These are phyloP conservation scores for Termitomyces sp. DNA, from an alignment of 768 basidiomycete species.

Conservation along the genomic window DNA sequence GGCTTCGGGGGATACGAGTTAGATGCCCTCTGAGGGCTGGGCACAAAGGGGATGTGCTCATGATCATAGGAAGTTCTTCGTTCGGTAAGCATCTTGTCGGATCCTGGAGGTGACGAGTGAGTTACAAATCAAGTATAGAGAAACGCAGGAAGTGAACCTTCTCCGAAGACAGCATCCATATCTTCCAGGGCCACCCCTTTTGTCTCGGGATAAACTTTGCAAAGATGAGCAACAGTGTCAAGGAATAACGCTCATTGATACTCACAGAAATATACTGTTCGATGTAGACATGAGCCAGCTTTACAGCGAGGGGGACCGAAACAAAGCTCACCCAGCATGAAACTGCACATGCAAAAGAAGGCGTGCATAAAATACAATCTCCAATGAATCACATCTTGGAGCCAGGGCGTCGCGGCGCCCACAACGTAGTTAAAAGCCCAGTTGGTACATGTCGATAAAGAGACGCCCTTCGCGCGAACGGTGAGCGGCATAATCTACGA, in stretches of 20 bases:
- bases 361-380: conserved; percentile 93
- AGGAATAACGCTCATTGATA: conserved; percentile 5
- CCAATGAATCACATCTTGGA: conserved; percentile 92
- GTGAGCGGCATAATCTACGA: conserved; percentile 80
- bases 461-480: conserved; percentile 91
- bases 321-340: conserved; percentile 56
- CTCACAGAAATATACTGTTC: conserved; percentile 73
- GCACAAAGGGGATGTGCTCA: conserved; percentile 7
- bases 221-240: background rate
- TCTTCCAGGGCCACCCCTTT: conserved; percentile 86
- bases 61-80: background rate
- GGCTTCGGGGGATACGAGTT: conserved; percentile 13
- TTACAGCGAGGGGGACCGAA: background rate
- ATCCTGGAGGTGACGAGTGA: background rate
- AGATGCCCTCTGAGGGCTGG: background rate
- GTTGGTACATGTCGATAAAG: conserved; percentile 89
- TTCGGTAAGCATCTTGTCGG: background rate
- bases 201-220: conserved; percentile 78
- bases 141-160: conserved; percentile 46
- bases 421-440: conserved; percentile 87
- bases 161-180: conserved; percentile 87
- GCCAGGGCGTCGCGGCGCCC: conserved; percentile 79
- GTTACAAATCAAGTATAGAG: background rate
- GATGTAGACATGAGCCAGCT: background rate
- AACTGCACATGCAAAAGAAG: conserved; percentile 88